Percentiles rank a stretch among this genome's conserved stretches.
phyloP scores from a whole-genome alignment of 306 rosid genomes.

The Dalbergia oliveri region DNA sequence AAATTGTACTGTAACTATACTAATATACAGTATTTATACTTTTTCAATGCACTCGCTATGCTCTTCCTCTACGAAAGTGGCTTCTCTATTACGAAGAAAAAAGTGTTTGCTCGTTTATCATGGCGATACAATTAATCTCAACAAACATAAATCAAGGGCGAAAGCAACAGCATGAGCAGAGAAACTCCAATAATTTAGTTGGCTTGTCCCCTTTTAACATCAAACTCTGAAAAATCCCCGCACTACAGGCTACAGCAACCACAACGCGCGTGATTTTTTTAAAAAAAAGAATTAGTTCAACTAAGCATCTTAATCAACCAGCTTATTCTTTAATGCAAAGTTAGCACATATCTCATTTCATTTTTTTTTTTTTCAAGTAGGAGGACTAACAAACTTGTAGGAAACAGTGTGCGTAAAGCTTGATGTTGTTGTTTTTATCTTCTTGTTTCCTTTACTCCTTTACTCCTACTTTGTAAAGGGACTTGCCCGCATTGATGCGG shows the following conservation, averaged over 20 bases:
- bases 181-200: conserved; percentile 30
- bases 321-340: not conserved
- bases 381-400: not conserved
- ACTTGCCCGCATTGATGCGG: not conserved
- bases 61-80: not conserved
- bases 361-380: not conserved
- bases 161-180: conserved; percentile 14
- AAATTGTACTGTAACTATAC: no score
- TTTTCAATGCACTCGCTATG: not conserved
- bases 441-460: not conserved
- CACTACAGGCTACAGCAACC: not conserved
- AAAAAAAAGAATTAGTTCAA: not conserved
- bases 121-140: not conserved
- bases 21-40: no score
- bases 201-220: conserved; percentile 18
- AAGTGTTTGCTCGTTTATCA: no score
- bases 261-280: not conserved
- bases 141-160: not conserved
- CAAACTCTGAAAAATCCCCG: not conserved
- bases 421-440: not conserved
- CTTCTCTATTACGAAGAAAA: not conserved
- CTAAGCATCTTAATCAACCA: not conserved
- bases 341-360: not conserved
- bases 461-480: not conserved
- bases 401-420: conserved; percentile 2